phyloP scores from a whole-genome alignment of 305 asterid species.

The Fraxinus nigra region DNA sequence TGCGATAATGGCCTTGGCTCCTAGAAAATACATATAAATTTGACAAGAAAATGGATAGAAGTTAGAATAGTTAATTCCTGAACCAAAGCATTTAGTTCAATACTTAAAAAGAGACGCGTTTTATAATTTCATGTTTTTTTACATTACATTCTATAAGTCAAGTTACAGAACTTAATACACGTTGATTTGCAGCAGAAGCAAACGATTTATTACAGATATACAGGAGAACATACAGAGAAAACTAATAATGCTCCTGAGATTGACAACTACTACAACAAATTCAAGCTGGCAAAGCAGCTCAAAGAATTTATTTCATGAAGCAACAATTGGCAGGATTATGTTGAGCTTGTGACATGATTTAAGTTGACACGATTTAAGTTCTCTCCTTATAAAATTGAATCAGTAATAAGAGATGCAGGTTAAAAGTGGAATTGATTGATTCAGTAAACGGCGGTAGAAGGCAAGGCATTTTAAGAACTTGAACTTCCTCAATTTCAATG shows the following conservation, averaged over 20 bases:
- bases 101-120: background rate
- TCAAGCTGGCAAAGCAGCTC: background rate
- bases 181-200: background rate
- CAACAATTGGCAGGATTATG: background rate
- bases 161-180: background rate
- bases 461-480: background rate
- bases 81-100: background rate
- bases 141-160: background rate
- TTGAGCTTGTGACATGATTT: background rate
- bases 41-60: background rate
- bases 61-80: background rate
- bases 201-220: background rate
- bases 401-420: background rate
- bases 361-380: background rate
- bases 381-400: background rate
- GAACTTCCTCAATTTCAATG: background rate
- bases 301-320: background rate
- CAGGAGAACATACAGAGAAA: background rate
- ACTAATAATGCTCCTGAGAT: background rate
- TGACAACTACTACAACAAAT: background rate
- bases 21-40: slow-evolving; percentile 29
- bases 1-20: slow-evolving; percentile 67
- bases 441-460: background rate
- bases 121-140: background rate
- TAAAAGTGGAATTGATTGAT: background rate